phyloP scores from a whole-genome alignment of 2,329 filamentous ascomycete genomes.

The Cladophialophora bantiana region DNA sequence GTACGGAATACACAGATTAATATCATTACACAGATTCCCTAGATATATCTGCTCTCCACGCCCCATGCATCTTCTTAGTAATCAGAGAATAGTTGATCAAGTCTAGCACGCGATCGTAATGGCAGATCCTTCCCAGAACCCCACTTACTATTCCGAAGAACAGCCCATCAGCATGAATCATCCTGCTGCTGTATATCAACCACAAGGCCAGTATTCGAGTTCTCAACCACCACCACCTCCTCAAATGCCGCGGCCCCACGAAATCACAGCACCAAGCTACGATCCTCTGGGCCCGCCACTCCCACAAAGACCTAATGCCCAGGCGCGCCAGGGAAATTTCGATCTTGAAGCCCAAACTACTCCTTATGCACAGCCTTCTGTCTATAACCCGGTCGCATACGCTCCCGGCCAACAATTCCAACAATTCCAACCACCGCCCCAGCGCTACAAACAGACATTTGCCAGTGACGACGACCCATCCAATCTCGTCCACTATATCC shows the following conservation, averaged over 20 bases:
- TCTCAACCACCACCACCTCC: slow-evolving; percentile 19
- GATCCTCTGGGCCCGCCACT: slow-evolving; percentile 24
- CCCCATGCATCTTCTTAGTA: background rate
- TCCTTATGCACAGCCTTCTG: slow-evolving; percentile 5
- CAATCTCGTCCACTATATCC: slow-evolving; percentile 50
- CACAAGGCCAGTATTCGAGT: slow-evolving; percentile 3
- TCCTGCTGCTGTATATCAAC: slow-evolving; percentile 5
- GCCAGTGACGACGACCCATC: slow-evolving; percentile 39
- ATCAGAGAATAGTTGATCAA: background rate
- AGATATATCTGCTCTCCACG: background rate
- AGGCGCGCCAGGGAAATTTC: background rate
- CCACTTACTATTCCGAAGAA: slow-evolving; percentile 10
- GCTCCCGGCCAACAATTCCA: slow-evolving; percentile 11
- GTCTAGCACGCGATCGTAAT: background rate
- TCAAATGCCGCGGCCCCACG: slow-evolving; percentile 7
- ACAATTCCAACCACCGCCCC: slow-evolving; percentile 35
- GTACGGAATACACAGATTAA: too few relatives aligned
- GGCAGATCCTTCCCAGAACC: slow-evolving; percentile 20
- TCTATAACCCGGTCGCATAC: slow-evolving; percentile 21
- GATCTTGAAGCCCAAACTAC: slow-evolving; percentile 15
- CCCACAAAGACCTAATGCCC: slow-evolving; percentile 19
- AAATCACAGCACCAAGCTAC: slow-evolving; percentile 8
- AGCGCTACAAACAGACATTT: slow-evolving; percentile 32
- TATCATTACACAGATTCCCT: too few relatives aligned
- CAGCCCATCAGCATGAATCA: slow-evolving; percentile 6